Evolutionary conservation across 2,329 filamentous ascomycete species (phyloP).

Genomic region (Paecilomyces formosus): DNA sequence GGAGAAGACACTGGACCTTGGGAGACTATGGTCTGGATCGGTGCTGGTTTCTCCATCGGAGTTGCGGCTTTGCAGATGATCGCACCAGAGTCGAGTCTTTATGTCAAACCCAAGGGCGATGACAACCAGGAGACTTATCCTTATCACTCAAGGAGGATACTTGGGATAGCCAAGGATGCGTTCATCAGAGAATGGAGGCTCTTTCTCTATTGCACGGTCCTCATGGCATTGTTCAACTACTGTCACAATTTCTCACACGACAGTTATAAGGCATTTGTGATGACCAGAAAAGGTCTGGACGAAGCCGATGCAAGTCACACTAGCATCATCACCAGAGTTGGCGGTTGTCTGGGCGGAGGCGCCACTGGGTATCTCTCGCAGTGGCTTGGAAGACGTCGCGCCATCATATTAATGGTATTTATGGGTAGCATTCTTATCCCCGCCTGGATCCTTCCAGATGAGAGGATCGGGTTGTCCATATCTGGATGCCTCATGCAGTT

Average conservation of each 20-base stretch:
- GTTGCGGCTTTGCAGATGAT: neutral
- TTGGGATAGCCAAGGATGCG: neutral
- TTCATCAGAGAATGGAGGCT: conserved; percentile 15
- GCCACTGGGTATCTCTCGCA: conserved; percentile 28
- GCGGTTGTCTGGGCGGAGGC: conserved; percentile 26
- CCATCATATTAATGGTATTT: conserved; percentile 26
- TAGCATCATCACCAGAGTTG: conserved; percentile 27
- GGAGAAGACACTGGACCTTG: neutral
- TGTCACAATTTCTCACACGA: conserved; percentile 31
- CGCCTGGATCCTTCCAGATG: conserved; percentile 23
- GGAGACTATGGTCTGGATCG: neutral
- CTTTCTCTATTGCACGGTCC: conserved; percentile 27
- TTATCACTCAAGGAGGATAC: neutral
- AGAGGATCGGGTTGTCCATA: conserved; percentile 22
- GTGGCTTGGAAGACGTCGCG: conserved; percentile 28
- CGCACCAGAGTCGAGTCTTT: neutral
- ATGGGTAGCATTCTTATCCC: conserved; percentile 27
- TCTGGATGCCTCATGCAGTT: conserved; percentile 31
- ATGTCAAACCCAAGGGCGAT: neutral
- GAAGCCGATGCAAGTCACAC: conserved; percentile 23
- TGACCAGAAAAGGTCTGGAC: conserved; percentile 23
- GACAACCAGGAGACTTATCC: neutral
- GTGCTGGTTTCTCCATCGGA: neutral
- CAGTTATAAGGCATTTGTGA: conserved; percentile 35
- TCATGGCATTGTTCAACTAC: conserved; percentile 30